Base-by-base conservation (phyloP, 108 stramenopile genomes). In the Aureococcus anophagefferens region DNA sequence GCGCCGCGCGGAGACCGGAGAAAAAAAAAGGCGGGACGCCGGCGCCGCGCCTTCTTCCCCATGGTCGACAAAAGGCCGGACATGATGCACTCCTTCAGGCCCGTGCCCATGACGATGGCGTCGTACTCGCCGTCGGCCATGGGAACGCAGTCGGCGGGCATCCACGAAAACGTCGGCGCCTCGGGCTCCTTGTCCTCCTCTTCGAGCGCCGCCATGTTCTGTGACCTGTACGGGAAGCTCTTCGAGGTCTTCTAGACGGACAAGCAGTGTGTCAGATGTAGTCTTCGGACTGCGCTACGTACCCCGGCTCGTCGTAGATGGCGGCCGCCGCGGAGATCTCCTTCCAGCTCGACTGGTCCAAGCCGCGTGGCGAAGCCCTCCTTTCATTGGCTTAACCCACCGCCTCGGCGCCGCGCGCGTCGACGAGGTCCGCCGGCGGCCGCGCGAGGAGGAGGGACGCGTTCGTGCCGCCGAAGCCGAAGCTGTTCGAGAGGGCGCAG, bases 81-180 rank as follows among this genome's bases (percentile, higher is more conserved):
- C 76, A 99, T 93, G 73, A 99, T 92, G 76, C 96, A 96, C 78
- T 99, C 97, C 74, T 96, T 98, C 70, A 99, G 83, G 14, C 98
- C 98, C 46, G 98, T 99, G 31, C 97, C 97, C 76, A 97, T 85
- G 35, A 99, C 87, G 84, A 99, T 99, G 62, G 91, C 94, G 80
- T 99, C 98, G 82, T 99, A 99, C 79, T 98, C 94, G 7, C 97
- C 98, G 78, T 99, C 98, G 14, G 98, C 98, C 31, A 99, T 82
- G 36, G 94, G 74, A 68, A 92, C 89, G 83, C 91, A 94, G 65
- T 94, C 94, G 70, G 90, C 90, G 15, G 90, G 90, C 68, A 93
- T 86, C 93, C 93, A 93, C 64, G 90, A 89, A 13, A 46, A 46
- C 46, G 0, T 46, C 30, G 45, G 51, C 4, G 25, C 1, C 51